phyloP scores from a whole-genome alignment of 2,329 filamentous ascomycete genomes.

The Sordariomycetes sp. region DNA sequence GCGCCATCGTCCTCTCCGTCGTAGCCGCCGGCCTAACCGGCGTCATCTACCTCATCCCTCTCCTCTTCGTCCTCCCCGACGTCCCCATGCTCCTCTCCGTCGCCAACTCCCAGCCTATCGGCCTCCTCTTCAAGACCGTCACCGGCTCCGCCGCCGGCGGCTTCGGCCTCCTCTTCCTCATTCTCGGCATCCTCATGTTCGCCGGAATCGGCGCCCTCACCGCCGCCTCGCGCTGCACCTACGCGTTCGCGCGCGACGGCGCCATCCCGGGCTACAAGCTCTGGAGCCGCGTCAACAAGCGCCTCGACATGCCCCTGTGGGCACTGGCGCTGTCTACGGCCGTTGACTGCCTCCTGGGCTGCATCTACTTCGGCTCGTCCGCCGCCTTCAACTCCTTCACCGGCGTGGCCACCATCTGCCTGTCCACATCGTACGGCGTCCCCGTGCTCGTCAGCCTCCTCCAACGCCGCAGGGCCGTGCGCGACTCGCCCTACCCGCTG shows the following conservation, averaged over 20 bases:
- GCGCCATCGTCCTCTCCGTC: constrained; percentile 60
- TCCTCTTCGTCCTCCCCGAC: constrained; percentile 60
- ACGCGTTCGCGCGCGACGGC: constrained; percentile 61
- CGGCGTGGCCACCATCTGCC: constrained; percentile 57
- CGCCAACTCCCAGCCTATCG: constrained; percentile 49
- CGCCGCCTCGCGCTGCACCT: constrained; percentile 55
- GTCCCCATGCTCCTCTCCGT: constrained; percentile 42
- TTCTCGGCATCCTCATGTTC: constrained; percentile 55
- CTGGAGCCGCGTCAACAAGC: constrained; percentile 52
- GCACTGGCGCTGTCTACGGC: constrained; percentile 63
- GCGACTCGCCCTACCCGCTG: constrained; percentile 47
- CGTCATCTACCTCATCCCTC: constrained; percentile 56
- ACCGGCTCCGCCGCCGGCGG: constrained; percentile 50
- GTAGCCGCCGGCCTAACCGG: constrained; percentile 56
- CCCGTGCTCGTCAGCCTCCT: constrained; percentile 58
- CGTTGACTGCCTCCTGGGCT: constrained; percentile 50
- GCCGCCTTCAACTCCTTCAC: constrained; percentile 66
- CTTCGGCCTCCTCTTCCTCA: constrained; percentile 51
- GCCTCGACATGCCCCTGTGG: constrained; percentile 55
- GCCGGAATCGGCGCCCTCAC: constrained; percentile 62
- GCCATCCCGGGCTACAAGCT: constrained; percentile 52
- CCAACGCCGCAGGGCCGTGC: constrained; percentile 48
- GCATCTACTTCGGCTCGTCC: constrained; percentile 59
- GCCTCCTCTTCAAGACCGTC: constrained; percentile 51
- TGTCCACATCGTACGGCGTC: constrained; percentile 57